Evolutionary conservation across 768 basidiomycete genomes (phyloP), one percentile per base, ranked within the genome.

Genomic region (Lactarius psammicola): DNA sequence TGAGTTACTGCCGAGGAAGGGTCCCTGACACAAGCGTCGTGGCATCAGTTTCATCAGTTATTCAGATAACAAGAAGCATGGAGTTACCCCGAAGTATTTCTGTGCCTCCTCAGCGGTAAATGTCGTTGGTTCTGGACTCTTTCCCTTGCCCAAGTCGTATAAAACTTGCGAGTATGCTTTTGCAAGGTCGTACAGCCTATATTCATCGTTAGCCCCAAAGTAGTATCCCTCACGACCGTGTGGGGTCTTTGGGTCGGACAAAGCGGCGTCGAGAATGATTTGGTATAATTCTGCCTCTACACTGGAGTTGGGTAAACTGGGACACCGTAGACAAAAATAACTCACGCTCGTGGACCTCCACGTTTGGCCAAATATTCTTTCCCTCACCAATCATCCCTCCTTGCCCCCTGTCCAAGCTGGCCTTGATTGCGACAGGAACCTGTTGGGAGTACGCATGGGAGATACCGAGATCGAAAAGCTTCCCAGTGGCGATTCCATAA

Each of bases 381-480:
- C 88, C 88, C 49, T 78, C 70, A 0, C 87, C 86, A 4, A 88
- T 76, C 69, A 85, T 75, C 15, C 85, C 85, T 0, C 78, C 85
- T 34, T 81, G 78, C 0, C 79, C 79, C 42, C 87, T 78, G 66
- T 71, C 75, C 49, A 87, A 70, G 28, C 80, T 72, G 0, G 80
- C 80, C 15, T 74, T 73, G 62, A 87, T 80, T 4, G 85, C 71
- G 0, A 40, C 28, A 2, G 84, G 86, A 33, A 89, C 80, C 66
- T 84, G 84, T 8, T 77, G 73, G 0, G 86, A 88, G 60, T 80
- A 76, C 1, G 76, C 71, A 68, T 88, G 85, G 38, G 82, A 78
- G 40, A 89, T 76, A 11, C 82, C 85, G 6, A 76, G 72, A 30
- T 84, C 79, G 40, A 82, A 80, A 30, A 89, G 77, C 6, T 71